phyloP scores from a whole-genome alignment of 2,329 filamentous ascomycete genomes.

The Xylariaceae sp. region DNA sequence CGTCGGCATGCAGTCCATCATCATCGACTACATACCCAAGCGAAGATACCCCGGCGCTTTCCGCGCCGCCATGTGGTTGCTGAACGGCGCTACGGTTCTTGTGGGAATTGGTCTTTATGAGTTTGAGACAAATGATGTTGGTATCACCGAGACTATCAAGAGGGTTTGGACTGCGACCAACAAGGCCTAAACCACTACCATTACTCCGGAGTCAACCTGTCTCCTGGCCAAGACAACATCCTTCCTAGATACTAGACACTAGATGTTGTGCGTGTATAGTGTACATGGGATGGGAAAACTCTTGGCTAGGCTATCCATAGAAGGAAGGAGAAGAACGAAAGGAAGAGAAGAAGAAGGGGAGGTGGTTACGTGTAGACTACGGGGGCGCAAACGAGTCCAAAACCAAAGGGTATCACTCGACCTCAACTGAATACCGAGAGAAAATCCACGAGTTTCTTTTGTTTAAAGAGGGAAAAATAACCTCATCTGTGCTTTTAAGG shows the following conservation, averaged over 20 bases:
- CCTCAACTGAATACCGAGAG: neutral
- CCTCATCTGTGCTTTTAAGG: no score
- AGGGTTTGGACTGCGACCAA: constrained; percentile 91
- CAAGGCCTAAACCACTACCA: no score
- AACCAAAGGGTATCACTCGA: no score
- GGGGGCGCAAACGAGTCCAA: no score
- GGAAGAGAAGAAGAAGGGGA: neutral
- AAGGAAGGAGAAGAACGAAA: neutral
- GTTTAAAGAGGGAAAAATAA: no score
- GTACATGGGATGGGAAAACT: no score
- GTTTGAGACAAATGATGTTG: constrained; percentile 98
- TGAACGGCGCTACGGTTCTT: constrained; percentile 73
- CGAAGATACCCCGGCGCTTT: constrained; percentile 64
- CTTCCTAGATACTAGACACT: no score
- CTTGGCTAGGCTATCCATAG: neutral
- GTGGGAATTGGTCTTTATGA: constrained; percentile 91
- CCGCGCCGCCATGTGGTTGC: constrained; percentile 68
- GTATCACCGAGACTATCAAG: constrained; percentile 83
- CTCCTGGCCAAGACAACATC: no score
- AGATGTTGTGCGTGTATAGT: no score
- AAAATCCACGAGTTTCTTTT: neutral
- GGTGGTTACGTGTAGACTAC: neutral
- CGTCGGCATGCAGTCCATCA: constrained; percentile 85
- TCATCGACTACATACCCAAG: constrained; percentile 87
- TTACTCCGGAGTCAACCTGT: no score